Percentiles rank a stretch among this genome's conserved stretches.
Evolutionary conservation across 2,329 filamentous ascomycete genomes (phyloP).

Genomic region (Stachybotrys chartarum): DNA sequence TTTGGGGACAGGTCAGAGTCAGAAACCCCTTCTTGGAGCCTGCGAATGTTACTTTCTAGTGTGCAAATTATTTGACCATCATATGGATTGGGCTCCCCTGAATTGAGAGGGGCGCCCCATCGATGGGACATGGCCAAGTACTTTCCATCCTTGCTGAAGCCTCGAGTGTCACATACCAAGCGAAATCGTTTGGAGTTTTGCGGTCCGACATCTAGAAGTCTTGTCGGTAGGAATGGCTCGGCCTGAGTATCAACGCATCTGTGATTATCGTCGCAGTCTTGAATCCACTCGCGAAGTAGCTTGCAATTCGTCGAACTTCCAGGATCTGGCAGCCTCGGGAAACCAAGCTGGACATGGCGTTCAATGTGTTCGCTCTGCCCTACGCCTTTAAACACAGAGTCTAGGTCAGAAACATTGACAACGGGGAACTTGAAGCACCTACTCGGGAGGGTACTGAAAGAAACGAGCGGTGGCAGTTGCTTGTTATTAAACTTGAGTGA

Average conservation of each 20-base stretch:
- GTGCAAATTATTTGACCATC: background rate
- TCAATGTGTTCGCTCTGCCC: background rate
- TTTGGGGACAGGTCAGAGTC: background rate
- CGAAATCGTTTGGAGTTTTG: conserved; percentile 2
- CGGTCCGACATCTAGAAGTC: conserved; percentile 12
- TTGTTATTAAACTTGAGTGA: background rate
- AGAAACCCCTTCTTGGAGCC: background rate
- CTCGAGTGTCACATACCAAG: background rate
- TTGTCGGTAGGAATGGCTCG: conserved; percentile 8
- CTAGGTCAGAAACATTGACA: background rate
- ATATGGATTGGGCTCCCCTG: background rate
- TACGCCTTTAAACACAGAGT: background rate
- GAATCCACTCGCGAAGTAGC: conserved; percentile 9
- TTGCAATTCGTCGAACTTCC: conserved; percentile 6
- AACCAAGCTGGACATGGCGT: conserved; percentile 8
- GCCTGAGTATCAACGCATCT: background rate
- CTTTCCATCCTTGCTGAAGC: background rate
- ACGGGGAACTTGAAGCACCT: background rate
- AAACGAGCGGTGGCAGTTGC: background rate
- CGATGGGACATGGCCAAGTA: conserved; percentile 15
- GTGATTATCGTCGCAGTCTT: conserved; percentile 6
- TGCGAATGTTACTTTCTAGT: background rate
- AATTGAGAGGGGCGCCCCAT: conserved; percentile 10
- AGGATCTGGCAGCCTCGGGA: conserved; percentile 4
- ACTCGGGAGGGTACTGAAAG: background rate